Evolutionary conservation across 495 filamentous ascomycete genomes (phyloP), one percentile per base, ranked within the genome.

Genomic region (Tetracladium setigerum): DNA sequence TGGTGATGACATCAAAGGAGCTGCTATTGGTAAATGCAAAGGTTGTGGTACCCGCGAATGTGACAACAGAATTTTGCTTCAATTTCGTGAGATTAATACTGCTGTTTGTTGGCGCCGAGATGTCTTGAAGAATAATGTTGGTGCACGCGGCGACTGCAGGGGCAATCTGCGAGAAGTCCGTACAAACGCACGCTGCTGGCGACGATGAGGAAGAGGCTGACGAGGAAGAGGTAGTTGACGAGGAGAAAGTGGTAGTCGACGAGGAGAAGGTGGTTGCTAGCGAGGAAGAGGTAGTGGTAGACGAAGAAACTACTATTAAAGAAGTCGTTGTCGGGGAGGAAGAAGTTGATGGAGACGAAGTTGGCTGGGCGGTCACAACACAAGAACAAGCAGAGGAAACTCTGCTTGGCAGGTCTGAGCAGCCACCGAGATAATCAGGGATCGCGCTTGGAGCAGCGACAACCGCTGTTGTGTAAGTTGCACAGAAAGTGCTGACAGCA

Each of bases 61-160:
- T 70, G 32, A 73, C 66, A 8, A 59, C 53, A 1, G 68, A 59
- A 16, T 66, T 65, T 6, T 62, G 58, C 52, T 67, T 57, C 32
- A 71, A 60, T 14, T 56, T 56, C 9, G 62, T 53, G 14, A 69
- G 59, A 41, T 64, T 56, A 27, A 72, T 63, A 12, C 59, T 66
- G 47, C 53, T 62, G 18, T 53, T 59, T 1, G 59, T 57, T 15
- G 68, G 69, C 2, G 56, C 67, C 40, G 48, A 55, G 36, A 72
- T 53, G 49, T 64, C 53, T 24, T 63, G 61, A 11, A 71, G 54
- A 5, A 62, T 52, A 40, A 71, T 66, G 48, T 61, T 56, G 43
- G 63, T 62, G 61, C 71, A 67, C 44, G 67, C 62, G 6, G 57
- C 48, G 8, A 72, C 66, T 24, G 69, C 68, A 3, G 67, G 59